A percentile compares a stretch with the other conserved stretches of the same genome.
These are phyloP conservation scores for Pseudonitzschia multistriata DNA, from an alignment of 108 stramenopile species.

Conservation along the genomic window DNA sequence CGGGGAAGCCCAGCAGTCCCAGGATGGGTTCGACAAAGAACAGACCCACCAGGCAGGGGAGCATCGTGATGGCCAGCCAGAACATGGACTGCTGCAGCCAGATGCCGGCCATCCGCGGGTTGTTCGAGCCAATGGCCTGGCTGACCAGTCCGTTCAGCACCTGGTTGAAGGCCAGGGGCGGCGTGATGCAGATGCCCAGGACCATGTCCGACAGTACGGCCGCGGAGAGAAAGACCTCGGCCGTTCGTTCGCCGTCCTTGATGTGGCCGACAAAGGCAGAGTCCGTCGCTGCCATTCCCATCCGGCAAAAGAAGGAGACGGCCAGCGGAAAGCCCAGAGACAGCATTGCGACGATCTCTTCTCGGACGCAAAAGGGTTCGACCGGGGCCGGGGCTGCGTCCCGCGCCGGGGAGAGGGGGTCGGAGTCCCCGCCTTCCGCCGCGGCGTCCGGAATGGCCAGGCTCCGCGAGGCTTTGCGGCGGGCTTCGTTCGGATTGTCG, in stretches of 20 bases:
- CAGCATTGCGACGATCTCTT: constrained; percentile 33
- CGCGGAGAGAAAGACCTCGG: constrained; percentile 51
- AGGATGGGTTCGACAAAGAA: constrained; percentile 46
- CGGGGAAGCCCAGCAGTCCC: constrained; percentile 26
- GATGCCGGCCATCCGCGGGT: constrained; percentile 61
- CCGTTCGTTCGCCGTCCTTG: constrained; percentile 19
- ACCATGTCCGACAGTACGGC: constrained; percentile 79
- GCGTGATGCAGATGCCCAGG: constrained; percentile 55
- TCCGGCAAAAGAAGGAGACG: constrained; percentile 43
- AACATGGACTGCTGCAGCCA: constrained; percentile 52
- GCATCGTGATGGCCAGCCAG: constrained; percentile 42
- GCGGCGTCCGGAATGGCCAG: neutral
- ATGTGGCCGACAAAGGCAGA: constrained; percentile 43
- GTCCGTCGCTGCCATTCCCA: constrained; percentile 49
- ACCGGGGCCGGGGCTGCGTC: neutral
- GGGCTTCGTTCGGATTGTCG: neutral
- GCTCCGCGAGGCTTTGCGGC: neutral
- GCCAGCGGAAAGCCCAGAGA: constrained; percentile 36
- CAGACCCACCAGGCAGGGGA: constrained; percentile 41
- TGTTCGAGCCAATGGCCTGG: constrained; percentile 49
- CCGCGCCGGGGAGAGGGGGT: neutral
- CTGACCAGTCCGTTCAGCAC: constrained; percentile 46
- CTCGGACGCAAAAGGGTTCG: neutral
- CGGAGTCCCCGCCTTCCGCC: neutral
- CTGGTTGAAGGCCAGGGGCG: constrained; percentile 46